Base-by-base conservation (phyloP, 1,284 basidiomycete species). In the Ustilago vetiveriae region DNA sequence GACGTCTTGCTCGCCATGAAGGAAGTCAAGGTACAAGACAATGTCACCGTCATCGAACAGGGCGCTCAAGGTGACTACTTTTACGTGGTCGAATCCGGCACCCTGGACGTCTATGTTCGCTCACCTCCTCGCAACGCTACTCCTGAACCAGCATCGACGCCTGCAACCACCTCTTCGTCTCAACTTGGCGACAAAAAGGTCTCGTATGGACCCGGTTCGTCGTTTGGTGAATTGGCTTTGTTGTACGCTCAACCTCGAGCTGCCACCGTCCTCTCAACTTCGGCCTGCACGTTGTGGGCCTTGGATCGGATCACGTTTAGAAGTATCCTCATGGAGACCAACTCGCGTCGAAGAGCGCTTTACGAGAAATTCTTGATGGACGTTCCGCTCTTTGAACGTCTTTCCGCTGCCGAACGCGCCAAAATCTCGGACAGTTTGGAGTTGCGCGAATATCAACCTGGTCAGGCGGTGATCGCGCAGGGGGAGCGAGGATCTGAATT, bases 221-320 rank as follows among this genome's bases (percentile, higher is more conserved):
- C 91, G 44, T 98, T 98, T 75, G 95, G 96, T 46, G 96, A 99
- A 84, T 86, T 99, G 44, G 96, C 96, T 27, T 84, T 99, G 71
- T 95, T 99, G 92, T 96, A 99, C 84, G 93, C 93, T 41, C 93
- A 96, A 75, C 92, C 93, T 27, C 90, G 95, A 43, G 93, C 94
- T 6, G 95, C 96, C 5, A 93, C 93, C 3, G 93, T 98, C 43
- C 84, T 97, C 26, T 90, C 94, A 4, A 88, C 90, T 35, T 89
- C 91, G 51, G 68, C 76, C 7, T 94, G 91, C 47, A 93, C 90
- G 7, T 86, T 98, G 29, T 98, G 95, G 95, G 90, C 92, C 6
- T 86, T 98, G 58, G 95, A 98, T 84, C 90, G 95, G 50, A 92
- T 96, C 76, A 98, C 94, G 1, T 98, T 98, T 89, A 89, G 95